Evolutionary conservation across 2,329 filamentous ascomycete genomes (phyloP), one percentile per base, ranked within the genome.

Genomic region (Trichoderma sp.): DNA sequence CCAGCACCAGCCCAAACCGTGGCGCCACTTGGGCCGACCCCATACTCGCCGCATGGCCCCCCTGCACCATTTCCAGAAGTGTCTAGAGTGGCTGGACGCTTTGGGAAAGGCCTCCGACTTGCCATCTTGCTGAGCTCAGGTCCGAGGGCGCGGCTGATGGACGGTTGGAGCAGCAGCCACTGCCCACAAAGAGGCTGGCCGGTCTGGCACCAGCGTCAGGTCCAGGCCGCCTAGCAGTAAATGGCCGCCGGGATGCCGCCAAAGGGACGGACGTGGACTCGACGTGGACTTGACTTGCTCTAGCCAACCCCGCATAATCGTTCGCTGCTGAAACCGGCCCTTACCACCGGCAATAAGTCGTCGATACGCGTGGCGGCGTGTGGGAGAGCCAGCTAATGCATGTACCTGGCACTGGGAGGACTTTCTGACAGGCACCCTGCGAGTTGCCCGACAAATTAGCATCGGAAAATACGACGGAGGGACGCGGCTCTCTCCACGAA

Each of bases 291-390:
- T 16, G 49, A 7, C 61, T 26, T 21, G 46, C 30, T 32, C 60
- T 51, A 66, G 59, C 60, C 51, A 66, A 69, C 68, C 68, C 68
- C 68, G 68, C 68, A 69, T 68, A 68, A 51, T 66, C 32, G 59
- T 58, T 64, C 51, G 52, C 58, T 64, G 30, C 51, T 68, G 59
- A 64, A 68, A 63, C 59, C 67, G 67, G 59, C 46, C 54, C 67
- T 64, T 37, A 68, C 59, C 28, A 64, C 49, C 51, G 67, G 59
- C 52, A 68, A 63, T 63, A 68, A 63, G 24, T 34, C 16, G 21
- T 68, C 43, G 52, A 64, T 64, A 43, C 59, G 51, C 52, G 67
- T 68, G 67, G 67, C 52, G 67, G 63, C 65, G 16, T 61, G 39
- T 34, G 32, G 52, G 52, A 59, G 13, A 37, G 21, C 51, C 5